Conservation (phyloP, 495 filamentous ascomycete genomes). For the Pseudomonodictys pantanalensis region DNA sequence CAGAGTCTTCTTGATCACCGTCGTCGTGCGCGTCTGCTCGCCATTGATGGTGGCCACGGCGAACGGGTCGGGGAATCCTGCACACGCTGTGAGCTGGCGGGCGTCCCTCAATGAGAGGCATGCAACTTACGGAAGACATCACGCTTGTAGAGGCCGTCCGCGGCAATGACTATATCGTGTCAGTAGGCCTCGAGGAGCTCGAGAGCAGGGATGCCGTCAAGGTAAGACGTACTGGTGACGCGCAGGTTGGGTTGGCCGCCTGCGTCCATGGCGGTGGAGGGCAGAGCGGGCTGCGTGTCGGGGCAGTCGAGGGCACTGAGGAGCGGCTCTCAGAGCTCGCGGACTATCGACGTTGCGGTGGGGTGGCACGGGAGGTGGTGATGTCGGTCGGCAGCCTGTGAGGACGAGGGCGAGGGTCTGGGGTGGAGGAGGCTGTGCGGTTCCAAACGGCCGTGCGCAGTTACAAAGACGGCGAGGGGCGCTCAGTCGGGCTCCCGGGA, state of each 20-base stretch:
- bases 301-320: background rate
- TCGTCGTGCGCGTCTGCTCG: constrained; percentile 93
- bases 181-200: constrained; percentile 26
- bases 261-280: constrained; percentile 36
- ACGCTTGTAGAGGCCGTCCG: constrained; percentile 95
- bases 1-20: constrained; percentile 92
- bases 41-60: constrained; percentile 94
- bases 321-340: constrained; percentile 9
- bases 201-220: background rate
- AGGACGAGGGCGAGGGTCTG: background rate
- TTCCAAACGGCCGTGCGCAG: constrained; percentile 14
- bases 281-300: background rate
- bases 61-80: constrained; percentile 96
- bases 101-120: no score
- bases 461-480: constrained; percentile 5
- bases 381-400: constrained; percentile 16
- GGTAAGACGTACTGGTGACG: constrained; percentile 56
- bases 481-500: background rate
- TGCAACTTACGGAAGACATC: constrained; percentile 96
- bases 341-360: background rate
- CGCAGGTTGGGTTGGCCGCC: constrained; percentile 57
- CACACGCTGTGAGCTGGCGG: constrained; percentile 35
- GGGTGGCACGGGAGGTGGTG: background rate
- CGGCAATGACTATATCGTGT: constrained; percentile 79
- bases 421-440: constrained; percentile 30